phyloP scores from a whole-genome alignment of 75 land plant genomes.

The Cupressus sempervirens region DNA sequence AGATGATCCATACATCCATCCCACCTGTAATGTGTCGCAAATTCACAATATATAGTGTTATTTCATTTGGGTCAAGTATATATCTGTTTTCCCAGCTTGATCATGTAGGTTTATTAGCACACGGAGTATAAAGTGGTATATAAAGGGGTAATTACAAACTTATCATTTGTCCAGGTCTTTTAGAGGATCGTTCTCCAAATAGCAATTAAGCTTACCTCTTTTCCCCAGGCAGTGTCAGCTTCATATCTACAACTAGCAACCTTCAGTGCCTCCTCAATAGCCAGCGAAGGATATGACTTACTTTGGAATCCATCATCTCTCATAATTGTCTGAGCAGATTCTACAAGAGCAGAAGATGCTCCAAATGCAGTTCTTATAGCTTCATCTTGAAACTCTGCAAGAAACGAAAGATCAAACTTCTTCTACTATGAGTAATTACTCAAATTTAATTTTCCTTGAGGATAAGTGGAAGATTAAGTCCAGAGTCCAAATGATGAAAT shows the following conservation, averaged over 20 bases:
- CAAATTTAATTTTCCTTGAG: neutral
- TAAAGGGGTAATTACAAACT: too few relatives aligned
- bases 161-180: too few relatives aligned
- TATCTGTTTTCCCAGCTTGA: too few relatives aligned
- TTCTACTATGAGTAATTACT: neutral
- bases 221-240: conserved; percentile 25
- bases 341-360: conserved; percentile 9
- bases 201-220: conserved; percentile 13
- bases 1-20: conserved; percentile 40
- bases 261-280: conserved; percentile 15
- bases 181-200: neutral
- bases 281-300: neutral
- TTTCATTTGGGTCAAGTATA: too few relatives aligned
- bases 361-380: conserved; percentile 15
- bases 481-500: neutral
- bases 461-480: neutral
- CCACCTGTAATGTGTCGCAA: conserved; percentile 24
- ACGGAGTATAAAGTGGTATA: too few relatives aligned
- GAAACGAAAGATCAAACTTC: neutral
- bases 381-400: neutral
- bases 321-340: conserved; percentile 10
- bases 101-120: too few relatives aligned
- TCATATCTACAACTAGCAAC: conserved; percentile 29
- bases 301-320: neutral
- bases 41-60: too few relatives aligned